These are phyloP conservation scores for Mrakia gelida DNA, from an alignment of 768 basidiomycete species.

Conservation along the genomic window DNA sequence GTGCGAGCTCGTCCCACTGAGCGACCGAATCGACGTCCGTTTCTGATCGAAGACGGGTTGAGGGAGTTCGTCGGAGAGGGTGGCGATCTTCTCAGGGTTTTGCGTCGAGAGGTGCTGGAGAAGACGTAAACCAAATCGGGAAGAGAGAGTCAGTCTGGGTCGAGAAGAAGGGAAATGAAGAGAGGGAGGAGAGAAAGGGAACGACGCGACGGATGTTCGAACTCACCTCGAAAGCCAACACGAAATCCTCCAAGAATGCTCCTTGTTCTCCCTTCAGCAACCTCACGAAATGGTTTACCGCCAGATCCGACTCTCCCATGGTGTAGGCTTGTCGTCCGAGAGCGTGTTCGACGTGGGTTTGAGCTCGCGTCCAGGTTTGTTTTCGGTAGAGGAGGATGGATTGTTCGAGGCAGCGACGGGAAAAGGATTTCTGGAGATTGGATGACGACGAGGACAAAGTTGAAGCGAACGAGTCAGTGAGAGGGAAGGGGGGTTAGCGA, in stretches of 20 bases:
- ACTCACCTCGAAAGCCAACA: conserved; percentile 72
- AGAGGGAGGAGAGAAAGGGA: neutral
- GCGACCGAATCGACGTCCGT: conserved; percentile 54
- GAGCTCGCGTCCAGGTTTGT: conserved; percentile 42
- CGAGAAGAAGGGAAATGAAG: neutral
- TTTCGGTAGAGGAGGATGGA: conserved; percentile 43
- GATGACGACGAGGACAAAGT: neutral
- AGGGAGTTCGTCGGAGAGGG: conserved; percentile 56
- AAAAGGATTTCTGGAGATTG: conserved; percentile 46
- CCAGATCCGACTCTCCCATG: conserved; percentile 72
- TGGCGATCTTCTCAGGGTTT: conserved; percentile 39
- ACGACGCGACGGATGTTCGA: neutral
- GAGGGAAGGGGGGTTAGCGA: neutral
- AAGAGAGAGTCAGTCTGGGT: neutral
- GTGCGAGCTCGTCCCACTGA: neutral
- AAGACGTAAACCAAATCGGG: too few relatives aligned
- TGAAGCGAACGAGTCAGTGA: neutral
- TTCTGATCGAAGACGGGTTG: conserved; percentile 61
- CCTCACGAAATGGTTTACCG: conserved; percentile 71
- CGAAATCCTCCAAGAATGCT: conserved; percentile 80
- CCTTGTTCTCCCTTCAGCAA: conserved; percentile 57
- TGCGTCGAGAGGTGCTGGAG: conserved; percentile 15
- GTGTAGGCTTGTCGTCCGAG: conserved; percentile 79
- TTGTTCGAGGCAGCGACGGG: conserved; percentile 44
- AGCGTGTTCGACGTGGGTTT: conserved; percentile 45